A percentile compares a stretch with the other conserved stretches of the same genome.
These are phyloP conservation scores for Trypanosoma platydactyli DNA, from an alignment of 208 protist genomes.

Conservation along the genomic window DNA sequence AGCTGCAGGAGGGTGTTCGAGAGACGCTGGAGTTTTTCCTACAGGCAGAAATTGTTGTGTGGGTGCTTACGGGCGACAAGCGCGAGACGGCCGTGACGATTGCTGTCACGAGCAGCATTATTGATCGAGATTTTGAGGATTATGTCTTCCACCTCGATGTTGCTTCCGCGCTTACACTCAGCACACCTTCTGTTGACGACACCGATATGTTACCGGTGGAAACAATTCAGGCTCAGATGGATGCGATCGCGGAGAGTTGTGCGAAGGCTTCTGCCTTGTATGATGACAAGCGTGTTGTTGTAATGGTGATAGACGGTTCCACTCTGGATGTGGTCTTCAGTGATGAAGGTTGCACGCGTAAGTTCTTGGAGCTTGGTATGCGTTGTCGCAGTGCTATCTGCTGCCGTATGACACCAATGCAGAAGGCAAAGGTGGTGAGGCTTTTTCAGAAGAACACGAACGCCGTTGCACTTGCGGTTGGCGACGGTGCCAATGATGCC, in stretches of 20 bases:
- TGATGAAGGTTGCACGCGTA: slow-evolving; percentile 34
- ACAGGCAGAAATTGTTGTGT: slow-evolving; percentile 98
- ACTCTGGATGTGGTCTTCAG: slow-evolving; percentile 74
- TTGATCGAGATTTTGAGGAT: too few species aligned
- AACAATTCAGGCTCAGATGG: slow-evolving; percentile 19
- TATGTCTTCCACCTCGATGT: too few species aligned
- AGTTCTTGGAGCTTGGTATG: slow-evolving; percentile 70
- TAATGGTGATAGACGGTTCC: slow-evolving; percentile 77
- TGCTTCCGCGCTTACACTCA: slow-evolving; percentile 33
- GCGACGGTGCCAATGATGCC: slow-evolving; percentile 99
- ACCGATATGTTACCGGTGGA: slow-evolving; percentile 92
- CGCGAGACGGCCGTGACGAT: slow-evolving; percentile 96
- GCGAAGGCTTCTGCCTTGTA: neutral
- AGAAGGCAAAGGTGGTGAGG: slow-evolving; percentile 97
- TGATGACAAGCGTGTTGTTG: slow-evolving; percentile 28
- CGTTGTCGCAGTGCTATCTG: slow-evolving; percentile 76
- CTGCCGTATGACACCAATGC: too few species aligned
- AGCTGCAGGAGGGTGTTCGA: slow-evolving; percentile 95
- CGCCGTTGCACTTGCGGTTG: slow-evolving; percentile 97
- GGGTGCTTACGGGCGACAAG: slow-evolving; percentile 99
- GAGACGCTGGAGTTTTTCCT: slow-evolving; percentile 94
- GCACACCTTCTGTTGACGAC: slow-evolving; percentile 45
- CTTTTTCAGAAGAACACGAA: slow-evolving; percentile 78
- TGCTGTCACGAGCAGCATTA: slow-evolving; percentile 88
- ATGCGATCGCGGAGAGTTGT: slow-evolving; percentile 1